These are phyloP conservation scores for Fusarium haematococcum DNA, from an alignment of 2,329 filamentous ascomycete species.

Conservation along the genomic window DNA sequence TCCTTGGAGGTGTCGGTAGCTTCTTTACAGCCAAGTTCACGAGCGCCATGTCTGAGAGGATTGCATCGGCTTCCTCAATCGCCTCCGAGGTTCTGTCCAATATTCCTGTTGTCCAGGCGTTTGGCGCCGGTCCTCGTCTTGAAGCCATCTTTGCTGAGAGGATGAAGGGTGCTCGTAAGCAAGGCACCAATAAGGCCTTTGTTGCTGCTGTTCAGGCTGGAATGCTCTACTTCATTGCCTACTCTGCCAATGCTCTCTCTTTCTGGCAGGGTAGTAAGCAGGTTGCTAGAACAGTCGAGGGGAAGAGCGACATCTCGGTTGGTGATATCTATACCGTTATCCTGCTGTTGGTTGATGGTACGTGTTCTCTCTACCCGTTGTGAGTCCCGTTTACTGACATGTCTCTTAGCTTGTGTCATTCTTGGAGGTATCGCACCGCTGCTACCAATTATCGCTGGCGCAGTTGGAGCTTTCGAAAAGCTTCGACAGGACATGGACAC, in stretches of 20 bases:
- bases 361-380: constrained; percentile 11
- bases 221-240: constrained; percentile 74
- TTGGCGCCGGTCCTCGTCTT: constrained; percentile 68
- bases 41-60: constrained; percentile 61
- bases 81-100: constrained; percentile 72
- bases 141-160: constrained; percentile 69
- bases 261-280: constrained; percentile 75
- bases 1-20: constrained; percentile 68
- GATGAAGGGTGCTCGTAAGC: constrained; percentile 61
- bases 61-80: constrained; percentile 70
- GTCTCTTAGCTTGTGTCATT: constrained; percentile 64
- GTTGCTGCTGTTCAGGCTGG: constrained; percentile 70
- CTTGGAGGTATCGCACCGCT: constrained; percentile 73
- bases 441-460: constrained; percentile 69
- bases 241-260: constrained; percentile 73
- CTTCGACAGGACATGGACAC: constrained; percentile 69
- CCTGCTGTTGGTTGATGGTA: constrained; percentile 71
- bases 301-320: constrained; percentile 51
- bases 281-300: constrained; percentile 55
- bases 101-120: constrained; percentile 72
- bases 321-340: constrained; percentile 72
- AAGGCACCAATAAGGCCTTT: constrained; percentile 69
- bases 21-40: constrained; percentile 65
- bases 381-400: constrained; percentile 15
- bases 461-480: constrained; percentile 68